Percentiles rank a stretch among this genome's conserved stretches.
Evolutionary conservation across 2,329 filamentous ascomycete species (phyloP).

Genomic region (Ophiostoma angusticollis): DNA sequence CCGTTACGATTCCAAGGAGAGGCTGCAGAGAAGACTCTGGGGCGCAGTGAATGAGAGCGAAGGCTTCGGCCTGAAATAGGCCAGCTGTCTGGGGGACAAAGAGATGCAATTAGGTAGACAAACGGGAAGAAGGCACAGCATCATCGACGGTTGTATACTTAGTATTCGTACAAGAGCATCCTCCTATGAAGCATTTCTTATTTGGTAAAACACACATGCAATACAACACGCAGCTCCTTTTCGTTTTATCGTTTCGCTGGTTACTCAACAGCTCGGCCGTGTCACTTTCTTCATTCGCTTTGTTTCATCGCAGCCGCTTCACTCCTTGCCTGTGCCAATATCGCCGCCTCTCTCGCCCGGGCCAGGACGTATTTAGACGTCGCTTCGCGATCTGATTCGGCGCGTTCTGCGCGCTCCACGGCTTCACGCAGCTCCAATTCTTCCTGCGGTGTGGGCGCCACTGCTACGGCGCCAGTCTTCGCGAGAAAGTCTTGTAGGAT

Average conservation of each 20-base stretch:
- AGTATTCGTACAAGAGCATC: too few species aligned
- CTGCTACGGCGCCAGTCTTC: conserved; percentile 45
- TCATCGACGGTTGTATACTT: too few species aligned
- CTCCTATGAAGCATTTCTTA: too few species aligned
- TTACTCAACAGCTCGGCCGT: too few species aligned
- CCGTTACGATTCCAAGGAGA: conserved; percentile 53
- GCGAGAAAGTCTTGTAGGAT: conserved; percentile 52
- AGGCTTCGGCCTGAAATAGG: conserved; percentile 74
- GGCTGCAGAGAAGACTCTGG: conserved; percentile 64
- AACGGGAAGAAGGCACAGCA: too few species aligned
- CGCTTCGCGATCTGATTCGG: conserved; percentile 40
- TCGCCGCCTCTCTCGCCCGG: conserved; percentile 48
- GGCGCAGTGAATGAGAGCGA: conserved; percentile 79
- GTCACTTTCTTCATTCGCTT: too few species aligned
- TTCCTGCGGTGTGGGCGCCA: conserved; percentile 49
- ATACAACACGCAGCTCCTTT: too few species aligned
- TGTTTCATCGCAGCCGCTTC: conserved; percentile 33
- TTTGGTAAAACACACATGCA: too few species aligned
- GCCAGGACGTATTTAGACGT: conserved; percentile 40
- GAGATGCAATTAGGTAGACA: too few species aligned
- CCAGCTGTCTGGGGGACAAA: too few species aligned
- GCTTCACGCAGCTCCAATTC: conserved; percentile 48
- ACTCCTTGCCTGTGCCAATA: conserved; percentile 41
- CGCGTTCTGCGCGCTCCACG: conserved; percentile 38
- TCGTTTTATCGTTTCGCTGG: too few species aligned